Evolutionary conservation across 176 grass and related monocot species (phyloP).

Genomic region (Carex littledalei): DNA sequence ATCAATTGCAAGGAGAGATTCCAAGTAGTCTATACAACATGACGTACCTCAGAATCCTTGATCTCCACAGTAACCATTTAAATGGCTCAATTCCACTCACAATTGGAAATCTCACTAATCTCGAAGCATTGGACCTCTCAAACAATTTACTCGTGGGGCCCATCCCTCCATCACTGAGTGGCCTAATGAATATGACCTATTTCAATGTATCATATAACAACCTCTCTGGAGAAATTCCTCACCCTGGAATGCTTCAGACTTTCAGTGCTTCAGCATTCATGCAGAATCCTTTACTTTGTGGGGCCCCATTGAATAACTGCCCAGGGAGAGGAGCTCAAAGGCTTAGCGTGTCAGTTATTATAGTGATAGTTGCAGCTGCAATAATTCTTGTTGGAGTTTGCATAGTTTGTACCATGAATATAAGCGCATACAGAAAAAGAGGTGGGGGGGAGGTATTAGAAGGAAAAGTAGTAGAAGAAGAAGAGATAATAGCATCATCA

Average conservation of each 20-base stretch:
- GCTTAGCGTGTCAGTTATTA: slow-evolving; percentile 52
- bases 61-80: slow-evolving; percentile 62
- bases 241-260: slow-evolving; percentile 35
- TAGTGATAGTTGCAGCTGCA: slow-evolving; percentile 74
- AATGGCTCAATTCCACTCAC: slow-evolving; percentile 48
- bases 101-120: slow-evolving; percentile 62
- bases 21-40: slow-evolving; percentile 63
- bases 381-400: slow-evolving; percentile 80
- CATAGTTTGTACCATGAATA: slow-evolving; percentile 74
- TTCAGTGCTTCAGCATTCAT: slow-evolving; percentile 51
- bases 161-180: slow-evolving; percentile 54
- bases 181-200: slow-evolving; percentile 51
- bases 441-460: slow-evolving; percentile 24
- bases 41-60: slow-evolving; percentile 66
- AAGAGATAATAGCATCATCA: slow-evolving; percentile 68
- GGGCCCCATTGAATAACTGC: slow-evolving; percentile 60
- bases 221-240: slow-evolving; percentile 73
- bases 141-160: slow-evolving; percentile 45
- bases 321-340: slow-evolving; percentile 11
- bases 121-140: slow-evolving; percentile 64
- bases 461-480: slow-evolving; percentile 40
- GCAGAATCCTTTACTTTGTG: slow-evolving; percentile 58
- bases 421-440: slow-evolving; percentile 39
- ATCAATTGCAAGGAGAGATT: slow-evolving; percentile 62
- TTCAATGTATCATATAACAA: slow-evolving; percentile 85